Percentiles rank a stretch among this genome's conserved stretches.
Conservation (phyloP, 164 flowering plant species). For the Stephania yunnanensis region DNA sequence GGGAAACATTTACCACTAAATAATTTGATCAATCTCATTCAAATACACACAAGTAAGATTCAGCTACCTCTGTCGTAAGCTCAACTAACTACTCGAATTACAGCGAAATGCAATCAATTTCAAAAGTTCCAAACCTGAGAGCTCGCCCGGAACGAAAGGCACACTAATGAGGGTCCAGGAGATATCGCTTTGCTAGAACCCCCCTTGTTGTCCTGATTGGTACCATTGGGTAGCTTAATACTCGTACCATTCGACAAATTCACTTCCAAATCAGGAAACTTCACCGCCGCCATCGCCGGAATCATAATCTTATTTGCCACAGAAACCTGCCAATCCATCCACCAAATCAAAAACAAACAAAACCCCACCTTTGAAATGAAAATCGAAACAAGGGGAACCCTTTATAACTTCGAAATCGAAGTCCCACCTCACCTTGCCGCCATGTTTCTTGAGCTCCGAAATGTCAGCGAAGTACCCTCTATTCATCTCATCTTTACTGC, state of each 20-base stretch:
- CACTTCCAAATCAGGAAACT: slow-evolving; percentile 72
- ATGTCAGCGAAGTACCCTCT: slow-evolving; percentile 92
- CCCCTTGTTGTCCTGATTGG: slow-evolving; percentile 25
- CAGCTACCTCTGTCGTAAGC: background rate
- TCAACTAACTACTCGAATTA: background rate
- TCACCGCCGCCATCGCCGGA: slow-evolving; percentile 65
- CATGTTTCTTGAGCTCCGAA: slow-evolving; percentile 72
- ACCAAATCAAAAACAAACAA: background rate
- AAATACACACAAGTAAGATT: background rate
- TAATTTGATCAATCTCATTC: background rate
- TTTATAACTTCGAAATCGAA: background rate
- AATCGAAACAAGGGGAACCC: background rate
- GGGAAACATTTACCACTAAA: background rate
- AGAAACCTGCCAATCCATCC: slow-evolving; percentile 44
- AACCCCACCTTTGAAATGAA: background rate
- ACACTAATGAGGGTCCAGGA: slow-evolving; percentile 63
- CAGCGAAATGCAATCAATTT: background rate
- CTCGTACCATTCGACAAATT: slow-evolving; percentile 52
- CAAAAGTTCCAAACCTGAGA: slow-evolving; percentile 56
- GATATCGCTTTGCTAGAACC: slow-evolving; percentile 13
- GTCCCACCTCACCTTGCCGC: slow-evolving; percentile 69
- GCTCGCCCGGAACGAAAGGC: slow-evolving; percentile 79
- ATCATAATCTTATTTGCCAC: slow-evolving; percentile 58
- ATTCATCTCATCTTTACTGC: slow-evolving; percentile 92
- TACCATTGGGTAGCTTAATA: slow-evolving; percentile 45